Base-by-base conservation (phyloP, 1,284 basidiomycete species). In the Omphalotus olearius region DNA sequence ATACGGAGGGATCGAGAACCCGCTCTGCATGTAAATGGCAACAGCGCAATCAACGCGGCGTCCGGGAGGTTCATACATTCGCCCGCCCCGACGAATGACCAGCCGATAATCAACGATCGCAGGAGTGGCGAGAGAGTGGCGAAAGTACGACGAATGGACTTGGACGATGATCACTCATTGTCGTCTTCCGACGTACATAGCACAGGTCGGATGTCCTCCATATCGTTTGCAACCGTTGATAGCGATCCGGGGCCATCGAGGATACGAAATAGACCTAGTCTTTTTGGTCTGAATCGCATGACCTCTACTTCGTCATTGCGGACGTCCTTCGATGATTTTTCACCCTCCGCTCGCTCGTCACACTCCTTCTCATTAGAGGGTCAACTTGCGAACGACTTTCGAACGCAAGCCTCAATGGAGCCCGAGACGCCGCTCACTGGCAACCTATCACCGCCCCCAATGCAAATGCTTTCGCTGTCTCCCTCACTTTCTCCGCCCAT, bases 121-220 rank as follows among this genome's bases (percentile, higher is more conserved):
- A 68, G 43, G 81, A 82, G 51, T 79, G 80, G 74, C 76, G 81
- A 88, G 62, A 79, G 91, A 46, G 69, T 80, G 63, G 64, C 82
- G 50, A 94, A 93, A 72, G 88, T 85, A 54, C 81, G 92, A 59
- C 81, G 88, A 63, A 77, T 87, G 63, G 88, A 91, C 61, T 85
- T 81, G 58, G 91, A 93, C 65, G 91, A 93, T 65, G 91, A 93
- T 66, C 90, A 91, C 9, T 42, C 39, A 67, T 88, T 90, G 79
- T 91, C 89, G 51, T 92, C 89, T 30, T 89, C 89, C 37, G 91
- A 92, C 60, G 73, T 91, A 26, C 83, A 84, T 58, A 89, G 86
- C 59, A 73, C 86, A 48, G 75, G 78, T 39, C 77, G 77, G 52
- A 76, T 87, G 71, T 88, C 87, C 6, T 78, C 80, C 42, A 82